Percentiles rank a stretch among this genome's conserved stretches.
Conservation (phyloP, 2,329 filamentous ascomycete genomes). For the Clathrospora elynae region DNA sequence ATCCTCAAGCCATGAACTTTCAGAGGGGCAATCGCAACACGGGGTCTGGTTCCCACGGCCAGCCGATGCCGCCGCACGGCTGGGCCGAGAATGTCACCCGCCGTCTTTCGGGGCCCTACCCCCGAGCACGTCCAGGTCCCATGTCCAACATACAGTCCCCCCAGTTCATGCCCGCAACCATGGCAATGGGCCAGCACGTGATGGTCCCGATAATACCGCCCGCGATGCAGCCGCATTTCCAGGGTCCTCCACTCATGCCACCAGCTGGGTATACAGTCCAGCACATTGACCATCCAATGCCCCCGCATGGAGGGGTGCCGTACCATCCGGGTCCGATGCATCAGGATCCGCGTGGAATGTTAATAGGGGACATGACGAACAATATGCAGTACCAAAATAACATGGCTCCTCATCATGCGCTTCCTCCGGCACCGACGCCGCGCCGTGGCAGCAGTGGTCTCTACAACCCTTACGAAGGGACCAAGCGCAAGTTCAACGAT, state of each 20-base stretch:
- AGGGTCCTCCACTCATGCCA: conserved; percentile 13
- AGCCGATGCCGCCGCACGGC: conserved; percentile 6
- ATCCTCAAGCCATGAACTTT: conserved; percentile 11
- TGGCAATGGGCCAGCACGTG: conserved; percentile 20
- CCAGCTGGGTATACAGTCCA: conserved; percentile 18
- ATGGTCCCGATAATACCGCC: conserved; percentile 11
- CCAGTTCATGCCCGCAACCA: conserved; percentile 15
- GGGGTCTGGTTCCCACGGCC: conserved; percentile 16
- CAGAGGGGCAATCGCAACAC: conserved; percentile 18
- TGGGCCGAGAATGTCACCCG: conserved; percentile 31
- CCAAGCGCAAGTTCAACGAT: conserved; percentile 27
- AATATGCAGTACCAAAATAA: conserved; percentile 19
- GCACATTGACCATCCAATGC: conserved; percentile 16
- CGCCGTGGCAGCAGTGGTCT: conserved; percentile 13
- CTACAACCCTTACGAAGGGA: conserved; percentile 38
- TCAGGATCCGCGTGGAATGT: conserved; percentile 11
- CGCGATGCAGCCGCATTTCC: conserved; percentile 19
- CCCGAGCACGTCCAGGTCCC: conserved; percentile 20
- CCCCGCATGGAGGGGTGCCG: conserved; percentile 18
- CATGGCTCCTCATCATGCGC: conserved; percentile 14
- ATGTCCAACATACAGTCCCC: conserved; percentile 22
- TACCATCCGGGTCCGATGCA: conserved; percentile 14
- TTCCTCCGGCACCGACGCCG: conserved; percentile 11
- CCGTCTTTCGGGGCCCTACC: conserved; percentile 16
- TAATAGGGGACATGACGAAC: conserved; percentile 41